Base-by-base conservation (phyloP, 352 stramenopile species). In the Globisporangium solare region DNA sequence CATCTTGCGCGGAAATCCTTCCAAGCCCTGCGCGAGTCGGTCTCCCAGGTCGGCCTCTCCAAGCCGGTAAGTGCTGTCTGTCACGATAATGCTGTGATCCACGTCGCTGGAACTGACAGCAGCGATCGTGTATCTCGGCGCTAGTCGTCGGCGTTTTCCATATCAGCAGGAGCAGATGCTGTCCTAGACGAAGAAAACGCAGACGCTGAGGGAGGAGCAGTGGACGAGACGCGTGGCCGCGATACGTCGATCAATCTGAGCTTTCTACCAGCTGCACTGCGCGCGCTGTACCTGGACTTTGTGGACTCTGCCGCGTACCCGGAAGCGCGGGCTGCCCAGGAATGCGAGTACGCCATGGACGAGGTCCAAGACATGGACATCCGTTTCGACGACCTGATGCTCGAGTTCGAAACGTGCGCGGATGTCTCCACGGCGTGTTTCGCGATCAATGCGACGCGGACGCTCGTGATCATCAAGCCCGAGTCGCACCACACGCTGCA, bases 1-100 rank as follows among this genome's bases (percentile, higher is more conserved):
- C 74, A 87, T 51, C 54, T 88, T 37, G 58, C 67, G 18, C 66
- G 81, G 6, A 80, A 76, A 56, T 83, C 77, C 2, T 24, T 69
- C n/a, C 66, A 74, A 50, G 78, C 69, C n/a, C 65, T 86, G 0
- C 57, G 57, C 55, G 50, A 54, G 2, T 77, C 73, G 15, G 58
- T 55, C 0, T 71, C 63, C 3, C 54, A 58, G 31, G 31, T 50
- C 6, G 49, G 55, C 11, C 56, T 68, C 20, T 52, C 40, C 2
- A 65, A 66, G 15, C 20, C 51, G 39, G 61, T 68, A 20, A 45
- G 58, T 61, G 13, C 6, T 17, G 15, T 15, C n/a, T 21, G 35
- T 41, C n/a, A n/a, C n/a, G n/a, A 21, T 1, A 6, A 35, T 35
- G 7, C 27, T 11, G 0, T 1, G 5, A 35, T 11, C 0, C 27